Percentiles rank a stretch among this genome's conserved stretches.
phyloP scores from a whole-genome alignment of 768 basidiomycete species.

The Tricholoma flavovirens region DNA sequence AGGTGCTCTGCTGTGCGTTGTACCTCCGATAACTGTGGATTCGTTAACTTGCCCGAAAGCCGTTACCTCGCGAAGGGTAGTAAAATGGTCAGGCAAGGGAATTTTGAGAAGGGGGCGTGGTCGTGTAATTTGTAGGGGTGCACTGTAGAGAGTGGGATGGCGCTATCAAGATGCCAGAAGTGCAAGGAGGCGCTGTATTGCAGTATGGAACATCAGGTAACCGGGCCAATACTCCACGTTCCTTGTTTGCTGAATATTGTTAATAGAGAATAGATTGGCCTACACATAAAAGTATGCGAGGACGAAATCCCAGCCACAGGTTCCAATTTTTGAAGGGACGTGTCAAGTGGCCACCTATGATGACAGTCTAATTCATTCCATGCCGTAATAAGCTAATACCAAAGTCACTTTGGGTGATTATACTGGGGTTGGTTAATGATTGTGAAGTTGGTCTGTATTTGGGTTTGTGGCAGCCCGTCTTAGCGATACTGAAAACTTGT shows the following conservation, averaged over 20 bases:
- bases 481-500: too few species aligned
- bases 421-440: too few species aligned
- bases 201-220: background rate
- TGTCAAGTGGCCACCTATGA: too few species aligned
- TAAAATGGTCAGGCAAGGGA: slow-evolving; percentile 3
- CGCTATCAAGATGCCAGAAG: slow-evolving; percentile 11
- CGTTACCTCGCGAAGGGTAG: background rate
- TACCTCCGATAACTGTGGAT: slow-evolving; percentile 1
- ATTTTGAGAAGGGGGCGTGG: background rate
- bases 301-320: background rate
- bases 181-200: slow-evolving; percentile 15
- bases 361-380: too few species aligned
- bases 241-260: background rate
- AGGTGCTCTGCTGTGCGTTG: slow-evolving; percentile 3
- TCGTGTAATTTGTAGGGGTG: slow-evolving; percentile 15
- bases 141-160: background rate
- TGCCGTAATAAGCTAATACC: too few species aligned
- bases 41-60: background rate
- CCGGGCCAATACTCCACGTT: background rate
- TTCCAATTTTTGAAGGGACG: background rate
- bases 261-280: background rate
- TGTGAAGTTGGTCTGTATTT: too few species aligned
- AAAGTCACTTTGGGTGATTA: too few species aligned
- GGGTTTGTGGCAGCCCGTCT: too few species aligned
- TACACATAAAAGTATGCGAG: background rate